Evolutionary conservation across 164 flowering plant species (phyloP), one percentile per base, ranked within the genome.

Genomic region (Kalanchoe fedtschenkoi): DNA sequence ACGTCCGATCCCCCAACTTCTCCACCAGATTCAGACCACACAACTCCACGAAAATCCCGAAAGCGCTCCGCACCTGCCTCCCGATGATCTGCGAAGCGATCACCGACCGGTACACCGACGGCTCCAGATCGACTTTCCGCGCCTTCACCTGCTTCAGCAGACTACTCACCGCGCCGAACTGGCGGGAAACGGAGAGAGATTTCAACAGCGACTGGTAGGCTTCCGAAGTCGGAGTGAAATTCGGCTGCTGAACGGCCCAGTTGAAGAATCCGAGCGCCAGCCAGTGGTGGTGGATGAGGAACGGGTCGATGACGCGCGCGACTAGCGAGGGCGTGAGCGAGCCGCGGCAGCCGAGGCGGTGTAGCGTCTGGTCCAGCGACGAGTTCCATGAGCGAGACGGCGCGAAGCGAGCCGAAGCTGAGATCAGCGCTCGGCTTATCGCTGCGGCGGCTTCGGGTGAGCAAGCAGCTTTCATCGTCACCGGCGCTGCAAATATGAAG

Each of bases 241-340:
- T 71, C 0, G 91, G 91, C 65, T 83, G 90, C 62, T 86, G 90
- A 64, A 90, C 69, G 13, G 87, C 87, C 96, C 92, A 88, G 69
- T 86, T 72, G 85, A 86, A 86, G 83, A 88, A 88, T 58, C 92
- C 92, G 21, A 83, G 74, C 39, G 97, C 84, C 34, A 85, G 83
- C 1, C 82, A 72, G 62, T 74, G 87, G 72, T 83, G 89, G 59
- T 64, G 56, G 64, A 82, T 74, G 63, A 87, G 91, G 68, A 60
- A 71, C 0, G 92, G 90, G 72, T 84, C 86, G 76, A 90, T 87
- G 77, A 87, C 85, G 71, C 66, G 68, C 62, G 95, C 76, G 10
- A 85, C 95, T 51, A 87, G 79, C 9, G 80, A 60, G 1, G 95
- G 83, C 44, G 65, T 74, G 37, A 90, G 75, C 7, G 80, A 78